Percentiles rank a stretch among this genome's conserved stretches.
These are phyloP conservation scores for Bocquillonia castaneifolia DNA, from an alignment of 441 rosid genomes.

Conservation along the genomic window DNA sequence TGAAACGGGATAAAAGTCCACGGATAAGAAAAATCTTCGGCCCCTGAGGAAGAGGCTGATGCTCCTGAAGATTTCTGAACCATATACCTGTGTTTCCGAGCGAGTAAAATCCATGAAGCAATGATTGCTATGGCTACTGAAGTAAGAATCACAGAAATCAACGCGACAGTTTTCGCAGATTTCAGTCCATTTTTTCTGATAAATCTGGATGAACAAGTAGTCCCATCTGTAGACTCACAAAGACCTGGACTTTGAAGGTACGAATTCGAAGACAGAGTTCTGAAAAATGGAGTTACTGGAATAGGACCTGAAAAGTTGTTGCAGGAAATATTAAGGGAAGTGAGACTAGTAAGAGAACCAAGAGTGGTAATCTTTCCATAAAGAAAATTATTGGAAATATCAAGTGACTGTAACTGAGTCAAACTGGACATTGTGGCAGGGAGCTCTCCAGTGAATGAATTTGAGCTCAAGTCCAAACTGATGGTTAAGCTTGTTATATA, in stretches of 20 bases:
- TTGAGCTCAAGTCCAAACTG: slow-evolving; percentile 68
- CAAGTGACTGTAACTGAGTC: slow-evolving; percentile 83
- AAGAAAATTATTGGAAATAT: slow-evolving; percentile 64
- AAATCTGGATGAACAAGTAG: slow-evolving; percentile 57
- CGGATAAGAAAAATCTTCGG: slow-evolving; percentile 85
- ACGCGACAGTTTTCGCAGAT: slow-evolving; percentile 66
- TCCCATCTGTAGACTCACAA: slow-evolving; percentile 61
- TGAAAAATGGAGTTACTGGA: slow-evolving; percentile 78
- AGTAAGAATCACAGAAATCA: slow-evolving; percentile 54
- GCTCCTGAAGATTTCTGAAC: slow-evolving; percentile 45
- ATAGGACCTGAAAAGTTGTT: slow-evolving; percentile 89
- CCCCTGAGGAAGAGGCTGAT: slow-evolving; percentile 36
- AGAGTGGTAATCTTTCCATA: slow-evolving; percentile 61
- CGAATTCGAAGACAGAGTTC: slow-evolving; percentile 55
- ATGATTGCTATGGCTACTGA: slow-evolving; percentile 50
- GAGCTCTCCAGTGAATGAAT: slow-evolving; percentile 56
- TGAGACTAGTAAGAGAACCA: slow-evolving; percentile 72
- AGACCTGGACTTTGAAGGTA: slow-evolving; percentile 57
- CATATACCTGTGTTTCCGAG: slow-evolving; percentile 49
- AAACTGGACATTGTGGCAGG: slow-evolving; percentile 59
- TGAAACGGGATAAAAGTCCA: slow-evolving; percentile 96
- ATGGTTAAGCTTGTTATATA: slow-evolving; percentile 71
- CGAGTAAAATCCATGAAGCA: slow-evolving; percentile 55
- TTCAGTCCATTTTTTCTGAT: slow-evolving; percentile 38
- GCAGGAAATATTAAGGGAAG: slow-evolving; percentile 76